A percentile compares a stretch with the other conserved stretches of the same genome.
Conservation (phyloP, 345 rosid species). For the Pseudoturritis turrita region DNA sequence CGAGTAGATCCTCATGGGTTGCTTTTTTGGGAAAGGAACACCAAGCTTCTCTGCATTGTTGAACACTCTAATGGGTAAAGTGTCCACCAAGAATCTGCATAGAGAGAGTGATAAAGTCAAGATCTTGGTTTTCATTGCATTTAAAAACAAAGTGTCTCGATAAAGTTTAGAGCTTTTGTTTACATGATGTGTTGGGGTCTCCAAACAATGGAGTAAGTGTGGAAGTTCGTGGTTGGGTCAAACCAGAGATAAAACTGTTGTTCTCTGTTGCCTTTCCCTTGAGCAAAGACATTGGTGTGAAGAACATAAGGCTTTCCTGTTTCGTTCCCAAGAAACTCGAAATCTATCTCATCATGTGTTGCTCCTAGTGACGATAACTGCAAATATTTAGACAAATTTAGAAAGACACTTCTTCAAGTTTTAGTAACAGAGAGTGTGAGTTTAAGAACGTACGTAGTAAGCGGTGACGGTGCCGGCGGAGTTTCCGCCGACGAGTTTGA, state of each 20-base stretch:
- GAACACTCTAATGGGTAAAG: constrained; percentile 50
- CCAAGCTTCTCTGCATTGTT: constrained; percentile 46
- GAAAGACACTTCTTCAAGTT: not conserved
- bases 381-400: not conserved
- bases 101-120: not conserved
- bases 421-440: not conserved
- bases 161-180: not conserved
- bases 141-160: not conserved
- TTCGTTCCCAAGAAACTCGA: constrained; percentile 61
- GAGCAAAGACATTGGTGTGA: constrained; percentile 56
- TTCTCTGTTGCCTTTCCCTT: constrained; percentile 62
- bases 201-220: constrained; percentile 66
- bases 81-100: constrained; percentile 57
- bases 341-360: constrained; percentile 58
- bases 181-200: constrained; percentile 57
- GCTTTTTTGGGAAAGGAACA: constrained; percentile 50
- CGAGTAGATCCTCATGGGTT: constrained; percentile 50
- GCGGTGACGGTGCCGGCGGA: constrained; percentile 74
- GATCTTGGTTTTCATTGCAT: not conserved
- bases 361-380: constrained; percentile 55
- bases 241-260: constrained; percentile 68
- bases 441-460: constrained; percentile 40
- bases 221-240: constrained; percentile 62
- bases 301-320: constrained; percentile 58
- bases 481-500: constrained; percentile 62